Evolutionary conservation across 768 basidiomycete species (phyloP).

Genomic region (Leucosporidium scottii): DNA sequence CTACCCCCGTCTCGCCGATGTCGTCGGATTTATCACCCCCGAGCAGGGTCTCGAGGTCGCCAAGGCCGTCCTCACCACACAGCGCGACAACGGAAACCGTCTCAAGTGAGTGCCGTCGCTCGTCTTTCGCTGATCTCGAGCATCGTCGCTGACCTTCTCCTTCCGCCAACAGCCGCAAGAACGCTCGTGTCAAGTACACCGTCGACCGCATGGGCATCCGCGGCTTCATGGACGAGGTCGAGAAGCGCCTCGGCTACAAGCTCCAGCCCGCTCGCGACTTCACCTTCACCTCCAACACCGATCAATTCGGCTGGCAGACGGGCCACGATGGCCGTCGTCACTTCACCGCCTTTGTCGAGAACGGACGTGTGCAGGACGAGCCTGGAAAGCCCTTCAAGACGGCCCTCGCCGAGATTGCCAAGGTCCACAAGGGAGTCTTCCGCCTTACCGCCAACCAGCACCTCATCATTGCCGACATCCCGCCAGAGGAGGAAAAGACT

Average conservation of each 20-base stretch:
- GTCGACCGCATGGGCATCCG: slow-evolving; percentile 90
- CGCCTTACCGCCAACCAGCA: slow-evolving; percentile 94
- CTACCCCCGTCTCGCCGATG: slow-evolving; percentile 77
- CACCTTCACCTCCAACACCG: slow-evolving; percentile 79
- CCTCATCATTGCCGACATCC: slow-evolving; percentile 74
- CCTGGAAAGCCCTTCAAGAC: slow-evolving; percentile 85
- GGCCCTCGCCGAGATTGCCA: slow-evolving; percentile 83
- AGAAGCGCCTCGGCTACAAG: slow-evolving; percentile 72
- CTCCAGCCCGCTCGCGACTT: slow-evolving; percentile 68
- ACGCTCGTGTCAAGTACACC: slow-evolving; percentile 61
- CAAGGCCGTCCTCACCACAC: slow-evolving; percentile 86
- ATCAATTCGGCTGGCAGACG: slow-evolving; percentile 88
- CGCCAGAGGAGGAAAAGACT: slow-evolving; percentile 59
- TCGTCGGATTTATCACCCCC: slow-evolving; percentile 85
- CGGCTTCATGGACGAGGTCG: slow-evolving; percentile 79
- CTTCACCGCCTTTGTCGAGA: slow-evolving; percentile 90
- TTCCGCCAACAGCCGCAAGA: slow-evolving; percentile 41
- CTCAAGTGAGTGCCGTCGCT: slow-evolving; percentile 59
- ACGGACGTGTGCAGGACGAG: slow-evolving; percentile 94
- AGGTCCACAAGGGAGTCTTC: slow-evolving; percentile 89
- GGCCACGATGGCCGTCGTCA: slow-evolving; percentile 84
- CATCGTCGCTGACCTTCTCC: background rate
- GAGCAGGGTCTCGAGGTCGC: slow-evolving; percentile 80
- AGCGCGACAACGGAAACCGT: slow-evolving; percentile 93
- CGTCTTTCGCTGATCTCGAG: background rate